These are phyloP conservation scores for Micromonas commoda DNA, from an alignment of 139 green algal species.

Conservation along the genomic window DNA sequence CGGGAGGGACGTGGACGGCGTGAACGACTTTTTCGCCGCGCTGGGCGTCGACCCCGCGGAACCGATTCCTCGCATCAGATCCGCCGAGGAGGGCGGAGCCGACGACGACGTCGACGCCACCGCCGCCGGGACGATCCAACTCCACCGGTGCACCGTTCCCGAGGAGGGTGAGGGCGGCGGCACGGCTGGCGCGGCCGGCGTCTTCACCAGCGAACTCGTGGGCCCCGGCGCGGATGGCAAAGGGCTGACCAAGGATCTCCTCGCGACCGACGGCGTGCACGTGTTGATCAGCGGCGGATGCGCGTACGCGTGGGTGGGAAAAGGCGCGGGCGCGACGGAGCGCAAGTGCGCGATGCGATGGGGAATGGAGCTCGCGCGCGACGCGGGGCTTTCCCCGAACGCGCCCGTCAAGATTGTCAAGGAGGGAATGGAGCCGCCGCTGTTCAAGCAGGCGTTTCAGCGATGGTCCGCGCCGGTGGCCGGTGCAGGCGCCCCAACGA, in stretches of 20 bases:
- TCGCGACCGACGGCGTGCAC: too few species aligned
- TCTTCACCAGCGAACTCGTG: background rate
- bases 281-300: too few species aligned
- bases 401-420: background rate
- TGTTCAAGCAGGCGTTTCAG: background rate
- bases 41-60: background rate
- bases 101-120: background rate
- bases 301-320: too few species aligned
- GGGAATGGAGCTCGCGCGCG: too few species aligned
- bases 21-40: background rate
- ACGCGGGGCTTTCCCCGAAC: too few species aligned
- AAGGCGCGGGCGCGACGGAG: too few species aligned
- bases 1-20: background rate
- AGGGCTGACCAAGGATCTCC: background rate
- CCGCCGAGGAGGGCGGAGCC: too few species aligned
- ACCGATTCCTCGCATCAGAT: background rate
- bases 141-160: background rate
- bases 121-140: background rate
- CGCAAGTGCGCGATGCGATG: too few species aligned
- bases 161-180: background rate
- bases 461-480: background rate
- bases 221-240: background rate
- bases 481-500: too few species aligned
- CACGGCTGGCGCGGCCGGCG: background rate
- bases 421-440: background rate